Evolutionary conservation across 129 eudicot species (phyloP), one percentile per base, ranked within the genome.

Genomic region (Artemisia tridentata): DNA sequence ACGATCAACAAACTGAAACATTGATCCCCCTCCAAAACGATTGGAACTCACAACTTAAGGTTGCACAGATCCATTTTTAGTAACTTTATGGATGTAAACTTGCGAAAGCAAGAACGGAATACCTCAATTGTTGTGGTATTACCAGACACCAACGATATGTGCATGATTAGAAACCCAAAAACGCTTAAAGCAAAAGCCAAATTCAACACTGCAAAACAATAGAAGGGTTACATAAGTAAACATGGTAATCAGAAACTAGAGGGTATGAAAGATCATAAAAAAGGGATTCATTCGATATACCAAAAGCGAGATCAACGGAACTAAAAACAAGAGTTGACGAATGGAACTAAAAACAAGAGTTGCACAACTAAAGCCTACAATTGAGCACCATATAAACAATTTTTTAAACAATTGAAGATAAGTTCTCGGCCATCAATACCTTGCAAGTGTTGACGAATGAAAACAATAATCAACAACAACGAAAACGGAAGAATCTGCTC

Each of bases 111-210:
- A 54, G 27, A 71, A 76, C 16, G 53, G 2, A 49, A 75, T 86
- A 95, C 99, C 99, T 95, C 99, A n/a, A 95, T 95, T 47, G 99
- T 95, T 15, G 97, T 90, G 65, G 90, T 90, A 80, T 95, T 95
- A 69, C 79, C 97, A 67, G 96, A 87, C 87, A 95, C 99, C 77
- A 90, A 63, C 0, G 99, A 87, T 68, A 90, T 84, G 83, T 95
- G 99, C 99, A 95, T 95, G 53, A 95, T 90, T 27, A 90, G 81
- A 75, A 95, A 95, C 65, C 99, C 99, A 67, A 90, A 67, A 23
- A 90, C 99, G 41, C 97, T 90, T 84, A 95, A 84, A 13, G 99
- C 87, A 72, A 95, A 95, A 21, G 99, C 99, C 76, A 95, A 80
- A 73, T n/a, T n/a, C n/a, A n/a, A n/a, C n/a, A n/a, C n/a, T n/a